A percentile compares a stretch with the other conserved stretches of the same genome.
phyloP scores from a whole-genome alignment of 345 rosid genomes.

The Salix koriyanagi region DNA sequence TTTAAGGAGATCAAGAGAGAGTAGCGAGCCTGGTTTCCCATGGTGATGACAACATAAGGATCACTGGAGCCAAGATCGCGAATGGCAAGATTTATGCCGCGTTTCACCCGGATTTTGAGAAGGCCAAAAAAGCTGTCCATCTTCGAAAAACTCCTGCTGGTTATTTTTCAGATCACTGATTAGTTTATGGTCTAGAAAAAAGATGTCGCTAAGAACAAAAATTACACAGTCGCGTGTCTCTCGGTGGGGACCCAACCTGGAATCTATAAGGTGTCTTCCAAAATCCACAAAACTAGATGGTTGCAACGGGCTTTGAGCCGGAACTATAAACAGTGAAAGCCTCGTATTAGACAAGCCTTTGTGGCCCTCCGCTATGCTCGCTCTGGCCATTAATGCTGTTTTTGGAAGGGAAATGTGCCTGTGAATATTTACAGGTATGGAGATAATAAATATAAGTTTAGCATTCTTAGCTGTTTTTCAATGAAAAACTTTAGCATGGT shows the following conservation, averaged over 20 bases:
- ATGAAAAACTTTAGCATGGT: too few species aligned
- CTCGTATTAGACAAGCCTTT: background rate
- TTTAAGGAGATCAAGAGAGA: background rate
- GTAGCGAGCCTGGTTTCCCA: conserved; percentile 16
- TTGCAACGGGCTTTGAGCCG: background rate
- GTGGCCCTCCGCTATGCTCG: conserved; percentile 1
- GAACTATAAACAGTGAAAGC: background rate
- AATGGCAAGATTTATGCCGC: conserved; percentile 35
- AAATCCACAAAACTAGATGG: background rate
- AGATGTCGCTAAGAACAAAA: background rate
- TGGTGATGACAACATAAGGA: conserved; percentile 35
- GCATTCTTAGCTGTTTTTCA: too few species aligned
- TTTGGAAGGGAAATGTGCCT: background rate
- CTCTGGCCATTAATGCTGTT: background rate
- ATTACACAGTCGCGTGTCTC: background rate
- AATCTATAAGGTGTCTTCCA: background rate
- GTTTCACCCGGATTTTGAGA: conserved; percentile 23
- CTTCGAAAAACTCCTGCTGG: background rate
- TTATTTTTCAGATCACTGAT: background rate
- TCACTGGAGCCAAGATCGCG: conserved; percentile 38
- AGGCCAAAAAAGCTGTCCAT: conserved; percentile 35
- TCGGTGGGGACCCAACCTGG: background rate
- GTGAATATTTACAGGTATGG: background rate
- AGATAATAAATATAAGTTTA: background rate
- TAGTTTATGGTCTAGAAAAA: background rate